Evolutionary conservation across 2,329 filamentous ascomycete species (phyloP).

Genomic region (Fusarium papillatum): DNA sequence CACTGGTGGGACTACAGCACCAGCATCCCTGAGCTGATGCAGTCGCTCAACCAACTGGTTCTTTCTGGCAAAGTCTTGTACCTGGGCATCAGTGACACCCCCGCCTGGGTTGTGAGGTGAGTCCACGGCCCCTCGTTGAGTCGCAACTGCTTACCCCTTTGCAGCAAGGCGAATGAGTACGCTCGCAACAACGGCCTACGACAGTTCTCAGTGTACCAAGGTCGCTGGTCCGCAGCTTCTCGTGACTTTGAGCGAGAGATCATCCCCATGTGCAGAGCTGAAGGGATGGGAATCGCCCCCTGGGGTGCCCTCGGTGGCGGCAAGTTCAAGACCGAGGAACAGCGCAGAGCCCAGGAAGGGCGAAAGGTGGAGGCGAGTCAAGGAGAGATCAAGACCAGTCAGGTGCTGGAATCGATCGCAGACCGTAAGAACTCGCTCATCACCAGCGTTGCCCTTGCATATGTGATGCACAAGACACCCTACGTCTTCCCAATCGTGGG

Average conservation of each 20-base stretch:
- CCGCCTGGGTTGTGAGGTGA: conserved; percentile 75
- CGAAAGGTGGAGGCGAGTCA: conserved; percentile 58
- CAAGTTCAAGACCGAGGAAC: conserved; percentile 57
- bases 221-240: conserved; percentile 54
- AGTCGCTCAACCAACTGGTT: conserved; percentile 73
- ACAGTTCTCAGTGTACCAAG: conserved; percentile 70
- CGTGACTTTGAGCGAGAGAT: conserved; percentile 59
- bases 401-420: conserved; percentile 64
- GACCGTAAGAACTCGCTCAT: conserved; percentile 56
- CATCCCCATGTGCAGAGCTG: conserved; percentile 57
- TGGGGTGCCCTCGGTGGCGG: conserved; percentile 70
- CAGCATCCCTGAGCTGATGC: conserved; percentile 78
- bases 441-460: conserved; percentile 74
- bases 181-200: conserved; percentile 78
- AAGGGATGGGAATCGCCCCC: conserved; percentile 67
- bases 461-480: conserved; percentile 79
- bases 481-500: conserved; percentile 83
- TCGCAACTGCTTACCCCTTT: conserved; percentile 15
- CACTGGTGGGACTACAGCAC: conserved; percentile 80
- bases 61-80: conserved; percentile 73
- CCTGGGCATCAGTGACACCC: conserved; percentile 76
- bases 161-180: conserved; percentile 74
- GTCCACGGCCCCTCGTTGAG: background rate
- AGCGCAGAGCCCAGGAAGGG: conserved; percentile 51
- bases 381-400: conserved; percentile 64